Conservation (phyloP, 1,139 yeast species). For the Eremothecium coryli region DNA sequence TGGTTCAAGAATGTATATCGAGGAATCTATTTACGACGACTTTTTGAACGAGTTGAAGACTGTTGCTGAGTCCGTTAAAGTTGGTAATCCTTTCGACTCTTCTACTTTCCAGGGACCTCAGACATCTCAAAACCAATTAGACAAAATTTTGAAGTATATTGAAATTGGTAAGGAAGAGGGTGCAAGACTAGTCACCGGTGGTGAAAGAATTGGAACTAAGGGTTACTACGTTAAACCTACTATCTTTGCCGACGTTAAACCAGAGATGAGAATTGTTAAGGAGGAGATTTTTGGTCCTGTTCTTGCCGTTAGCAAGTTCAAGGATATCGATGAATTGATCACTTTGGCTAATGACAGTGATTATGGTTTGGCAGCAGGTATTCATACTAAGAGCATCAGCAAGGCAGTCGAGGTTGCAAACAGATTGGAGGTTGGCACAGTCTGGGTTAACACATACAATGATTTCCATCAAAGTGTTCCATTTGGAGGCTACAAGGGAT, state of each 20-base stretch:
- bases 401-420: conserved; percentile 50
- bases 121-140: conserved; percentile 48
- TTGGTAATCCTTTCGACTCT: conserved; percentile 68
- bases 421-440: conserved; percentile 60
- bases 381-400: conserved; percentile 51
- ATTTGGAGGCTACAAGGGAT: conserved; percentile 56
- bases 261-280: conserved; percentile 53
- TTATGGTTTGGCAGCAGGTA: conserved; percentile 68
- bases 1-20: conserved; percentile 72
- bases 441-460: conserved; percentile 49
- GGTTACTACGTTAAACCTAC: conserved; percentile 75
- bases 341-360: conserved; percentile 51
- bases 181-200: conserved; percentile 53
- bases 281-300: conserved; percentile 86
- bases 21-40: conserved; percentile 57
- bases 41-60: conserved; percentile 45
- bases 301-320: conserved; percentile 56
- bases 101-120: conserved; percentile 57
- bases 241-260: conserved; percentile 63
- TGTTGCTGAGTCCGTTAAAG: conserved; percentile 55
- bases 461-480: conserved; percentile 50
- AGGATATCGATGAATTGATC: conserved; percentile 53
- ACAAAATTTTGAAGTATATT: conserved; percentile 49
- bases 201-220: conserved; percentile 46
- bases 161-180: conserved; percentile 52